A percentile compares a stretch with the other conserved stretches of the same genome.
Conservation (phyloP, 257 asterid species). For the Primulina eburnea region DNA sequence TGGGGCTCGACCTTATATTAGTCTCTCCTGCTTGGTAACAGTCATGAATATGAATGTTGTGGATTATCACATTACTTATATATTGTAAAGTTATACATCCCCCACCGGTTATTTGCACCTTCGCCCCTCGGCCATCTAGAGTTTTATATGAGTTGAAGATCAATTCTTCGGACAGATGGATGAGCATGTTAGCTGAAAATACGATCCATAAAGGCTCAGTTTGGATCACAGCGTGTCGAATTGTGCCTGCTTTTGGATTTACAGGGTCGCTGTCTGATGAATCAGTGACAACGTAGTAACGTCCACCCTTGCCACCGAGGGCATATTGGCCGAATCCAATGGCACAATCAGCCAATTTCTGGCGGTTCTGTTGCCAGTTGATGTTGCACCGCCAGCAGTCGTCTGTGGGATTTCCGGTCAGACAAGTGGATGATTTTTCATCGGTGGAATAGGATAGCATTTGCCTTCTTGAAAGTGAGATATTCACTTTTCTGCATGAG, state of each 20-base stretch:
- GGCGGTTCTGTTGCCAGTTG: background rate
- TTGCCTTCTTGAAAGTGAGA: conserved; percentile 24
- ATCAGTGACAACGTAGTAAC: background rate
- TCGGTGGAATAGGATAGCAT: conserved; percentile 9
- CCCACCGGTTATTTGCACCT: background rate
- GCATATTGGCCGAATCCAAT: background rate
- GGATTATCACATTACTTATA: background rate
- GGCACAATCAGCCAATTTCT: background rate
- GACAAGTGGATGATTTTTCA: background rate
- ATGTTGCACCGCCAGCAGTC: background rate
- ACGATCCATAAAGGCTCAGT: conserved; percentile 43
- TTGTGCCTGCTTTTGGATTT: conserved; percentile 29
- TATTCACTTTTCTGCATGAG: conserved; percentile 28
- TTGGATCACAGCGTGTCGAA: conserved; percentile 41
- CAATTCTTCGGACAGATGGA: conserved; percentile 34
- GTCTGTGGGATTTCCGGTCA: background rate
- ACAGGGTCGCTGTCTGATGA: background rate
- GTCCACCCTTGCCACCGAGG: background rate
- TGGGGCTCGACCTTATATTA: background rate
- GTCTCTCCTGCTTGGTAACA: background rate
- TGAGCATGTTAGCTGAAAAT: conserved; percentile 33
- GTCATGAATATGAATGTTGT: background rate
- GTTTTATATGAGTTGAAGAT: conserved; percentile 40
- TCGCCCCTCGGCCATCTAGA: conserved; percentile 41
- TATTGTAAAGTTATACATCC: background rate